Conservation (phyloP, 2,329 filamentous ascomycete species). For the Cyphellophora europaea region DNA sequence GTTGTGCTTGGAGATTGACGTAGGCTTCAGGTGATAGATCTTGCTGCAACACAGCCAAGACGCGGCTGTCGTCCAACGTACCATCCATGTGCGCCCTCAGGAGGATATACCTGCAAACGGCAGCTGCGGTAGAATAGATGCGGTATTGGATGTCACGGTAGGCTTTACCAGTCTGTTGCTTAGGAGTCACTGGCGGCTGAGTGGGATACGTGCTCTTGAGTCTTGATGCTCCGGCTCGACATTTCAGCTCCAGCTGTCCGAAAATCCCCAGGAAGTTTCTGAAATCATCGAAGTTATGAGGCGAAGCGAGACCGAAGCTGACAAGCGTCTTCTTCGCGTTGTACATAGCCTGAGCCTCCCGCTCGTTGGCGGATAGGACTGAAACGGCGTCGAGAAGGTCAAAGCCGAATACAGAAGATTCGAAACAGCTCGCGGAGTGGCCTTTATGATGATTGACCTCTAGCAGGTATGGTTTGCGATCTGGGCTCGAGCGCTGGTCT, state of each 20-base stretch:
- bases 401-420: constrained; percentile 33
- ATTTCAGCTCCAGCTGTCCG: constrained; percentile 31
- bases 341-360: constrained; percentile 26
- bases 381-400: constrained; percentile 33
- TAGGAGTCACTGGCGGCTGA: constrained; percentile 21
- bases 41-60: constrained; percentile 6
- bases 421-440: constrained; percentile 30
- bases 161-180: constrained; percentile 30
- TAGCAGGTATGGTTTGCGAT: constrained; percentile 15
- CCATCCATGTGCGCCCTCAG: constrained; percentile 19
- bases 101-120: constrained; percentile 31
- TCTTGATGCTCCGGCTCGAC: constrained; percentile 28
- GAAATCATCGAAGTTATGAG: constrained; percentile 19
- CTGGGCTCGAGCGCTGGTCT: constrained; percentile 24
- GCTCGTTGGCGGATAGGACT: constrained; percentile 30
- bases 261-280: constrained; percentile 29
- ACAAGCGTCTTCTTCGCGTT: constrained; percentile 13
- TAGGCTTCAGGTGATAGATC: constrained; percentile 8
- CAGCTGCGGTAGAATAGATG: constrained; percentile 29
- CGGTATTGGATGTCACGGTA: constrained; percentile 33
- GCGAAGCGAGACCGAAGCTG: constrained; percentile 8
- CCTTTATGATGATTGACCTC: not conserved
- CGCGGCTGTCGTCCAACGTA: constrained; percentile 4
- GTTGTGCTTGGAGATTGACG: no score
- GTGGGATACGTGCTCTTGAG: constrained; percentile 22